Percentiles rank a stretch among this genome's conserved stretches.
These are phyloP conservation scores for Pichia sp. DNA, from an alignment of 1,139 yeast species.

Conservation along the genomic window DNA sequence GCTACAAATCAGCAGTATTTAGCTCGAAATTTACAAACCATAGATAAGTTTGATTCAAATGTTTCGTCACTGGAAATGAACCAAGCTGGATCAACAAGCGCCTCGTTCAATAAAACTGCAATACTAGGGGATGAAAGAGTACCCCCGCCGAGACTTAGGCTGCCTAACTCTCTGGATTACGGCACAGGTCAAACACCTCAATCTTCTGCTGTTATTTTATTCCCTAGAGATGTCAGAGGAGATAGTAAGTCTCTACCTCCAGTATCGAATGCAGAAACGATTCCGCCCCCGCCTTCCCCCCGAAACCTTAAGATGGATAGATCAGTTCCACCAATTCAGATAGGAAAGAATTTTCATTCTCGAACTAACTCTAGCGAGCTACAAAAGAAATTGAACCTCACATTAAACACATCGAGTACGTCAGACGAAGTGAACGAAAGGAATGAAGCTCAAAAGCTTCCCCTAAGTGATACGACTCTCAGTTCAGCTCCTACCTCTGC, in stretches of 20 bases:
- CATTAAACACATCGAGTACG: slow-evolving; percentile 9
- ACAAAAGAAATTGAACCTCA: slow-evolving; percentile 6
- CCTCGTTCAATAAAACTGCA: slow-evolving; percentile 21
- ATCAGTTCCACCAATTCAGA: background rate
- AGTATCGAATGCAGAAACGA: background rate
- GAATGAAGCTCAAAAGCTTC: background rate
- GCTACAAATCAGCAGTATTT: background rate
- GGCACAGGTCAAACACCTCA: slow-evolving; percentile 14
- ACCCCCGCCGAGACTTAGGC: slow-evolving; percentile 29
- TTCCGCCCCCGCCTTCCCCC: slow-evolving; percentile 13
- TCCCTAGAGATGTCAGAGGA: slow-evolving; percentile 26
- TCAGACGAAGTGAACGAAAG: background rate
- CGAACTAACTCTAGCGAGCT: slow-evolving; percentile 8
- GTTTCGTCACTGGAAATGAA: background rate
- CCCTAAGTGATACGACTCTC: background rate
- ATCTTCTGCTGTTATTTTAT: slow-evolving; percentile 29
- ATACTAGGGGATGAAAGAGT: slow-evolving; percentile 27
- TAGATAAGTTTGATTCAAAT: background rate
- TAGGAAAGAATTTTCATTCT: slow-evolving; percentile 2
- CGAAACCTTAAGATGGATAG: background rate
- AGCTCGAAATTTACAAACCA: background rate
- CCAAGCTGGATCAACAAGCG: background rate
- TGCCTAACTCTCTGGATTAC: slow-evolving; percentile 4
- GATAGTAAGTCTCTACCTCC: slow-evolving; percentile 22
- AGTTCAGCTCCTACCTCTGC: slow-evolving; percentile 11